Evolutionary conservation across 208 protist species (phyloP).

Genomic region (Kentomonas sorsogonicus): DNA sequence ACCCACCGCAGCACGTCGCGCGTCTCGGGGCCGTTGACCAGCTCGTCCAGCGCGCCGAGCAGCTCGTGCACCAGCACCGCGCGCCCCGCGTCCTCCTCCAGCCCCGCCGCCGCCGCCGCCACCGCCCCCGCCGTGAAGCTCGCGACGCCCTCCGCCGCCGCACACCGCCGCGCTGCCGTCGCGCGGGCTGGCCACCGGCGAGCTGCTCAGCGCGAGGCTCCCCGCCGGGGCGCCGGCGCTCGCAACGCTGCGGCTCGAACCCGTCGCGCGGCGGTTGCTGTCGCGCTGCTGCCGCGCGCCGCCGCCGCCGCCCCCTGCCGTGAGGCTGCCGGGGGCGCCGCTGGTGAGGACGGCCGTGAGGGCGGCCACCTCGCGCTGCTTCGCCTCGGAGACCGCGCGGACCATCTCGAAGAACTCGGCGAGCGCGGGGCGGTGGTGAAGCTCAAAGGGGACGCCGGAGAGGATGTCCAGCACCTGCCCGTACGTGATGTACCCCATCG

Average conservation of each 20-base stretch:
- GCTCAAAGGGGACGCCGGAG: slow-evolving; percentile 43
- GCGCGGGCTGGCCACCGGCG: neutral
- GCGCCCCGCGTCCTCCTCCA: neutral
- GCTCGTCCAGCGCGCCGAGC: slow-evolving; percentile 47
- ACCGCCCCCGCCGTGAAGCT: neutral
- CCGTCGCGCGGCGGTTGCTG: neutral
- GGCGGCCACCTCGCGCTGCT: slow-evolving; percentile 7
- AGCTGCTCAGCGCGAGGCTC: neutral
- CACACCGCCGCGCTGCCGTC: neutral
- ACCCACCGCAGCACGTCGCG: slow-evolving; percentile 48
- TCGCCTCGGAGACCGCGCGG: slow-evolving; percentile 21
- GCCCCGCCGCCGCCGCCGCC: neutral
- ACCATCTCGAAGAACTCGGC: slow-evolving; percentile 19
- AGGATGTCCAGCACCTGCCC: slow-evolving; percentile 31
- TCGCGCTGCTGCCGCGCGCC: neutral
- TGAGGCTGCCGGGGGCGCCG: no score
- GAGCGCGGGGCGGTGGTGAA: slow-evolving; percentile 25
- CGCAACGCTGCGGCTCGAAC: neutral
- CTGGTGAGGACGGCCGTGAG: neutral
- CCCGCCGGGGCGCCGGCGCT: neutral
- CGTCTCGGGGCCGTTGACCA: slow-evolving; percentile 54
- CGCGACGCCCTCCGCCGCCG: no score
- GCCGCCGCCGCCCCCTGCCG: neutral
- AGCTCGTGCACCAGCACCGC: slow-evolving; percentile 41
- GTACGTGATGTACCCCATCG: slow-evolving; percentile 32